Evolutionary conservation across 768 basidiomycete species (phyloP).

Genomic region (Tulasnella sp.): DNA sequence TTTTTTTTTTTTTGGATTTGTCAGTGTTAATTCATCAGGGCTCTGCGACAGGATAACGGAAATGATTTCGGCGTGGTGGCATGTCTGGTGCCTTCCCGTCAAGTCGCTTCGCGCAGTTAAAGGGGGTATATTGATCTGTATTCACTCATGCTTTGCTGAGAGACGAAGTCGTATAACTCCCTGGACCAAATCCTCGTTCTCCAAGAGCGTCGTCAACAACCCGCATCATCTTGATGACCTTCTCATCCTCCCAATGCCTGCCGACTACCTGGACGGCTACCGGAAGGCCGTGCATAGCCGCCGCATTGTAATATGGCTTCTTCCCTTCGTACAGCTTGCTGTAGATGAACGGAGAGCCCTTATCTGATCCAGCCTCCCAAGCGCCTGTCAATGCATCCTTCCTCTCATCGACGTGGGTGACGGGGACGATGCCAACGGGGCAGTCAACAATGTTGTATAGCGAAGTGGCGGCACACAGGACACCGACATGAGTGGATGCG

Average conservation of each 20-base stretch:
- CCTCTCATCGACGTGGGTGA: constrained; percentile 59
- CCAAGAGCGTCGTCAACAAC: constrained; percentile 62
- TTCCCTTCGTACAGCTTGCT: constrained; percentile 38
- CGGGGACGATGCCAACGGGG: constrained; percentile 63
- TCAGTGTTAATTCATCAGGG: too few relatives aligned
- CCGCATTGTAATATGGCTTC: constrained; percentile 51
- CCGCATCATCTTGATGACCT: constrained; percentile 67
- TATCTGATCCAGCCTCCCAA: constrained; percentile 36
- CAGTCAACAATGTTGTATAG: constrained; percentile 68
- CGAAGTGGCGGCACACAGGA: constrained; percentile 43
- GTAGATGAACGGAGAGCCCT: constrained; percentile 53
- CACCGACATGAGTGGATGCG: constrained; percentile 35
- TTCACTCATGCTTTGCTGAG: too few relatives aligned
- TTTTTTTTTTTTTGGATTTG: too few relatives aligned
- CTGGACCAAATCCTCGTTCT: constrained; percentile 55
- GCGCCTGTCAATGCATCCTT: constrained; percentile 51
- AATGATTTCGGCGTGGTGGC: too few relatives aligned
- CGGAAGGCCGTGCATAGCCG: constrained; percentile 63
- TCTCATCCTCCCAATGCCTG: constrained; percentile 73
- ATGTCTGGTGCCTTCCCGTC: too few relatives aligned
- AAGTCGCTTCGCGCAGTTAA: too few relatives aligned
- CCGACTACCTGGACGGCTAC: constrained; percentile 78
- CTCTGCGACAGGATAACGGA: too few relatives aligned
- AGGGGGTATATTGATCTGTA: too few relatives aligned
- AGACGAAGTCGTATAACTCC: constrained; percentile 24